Conservation (phyloP, 75 land plant species). For the Pinus taeda region DNA sequence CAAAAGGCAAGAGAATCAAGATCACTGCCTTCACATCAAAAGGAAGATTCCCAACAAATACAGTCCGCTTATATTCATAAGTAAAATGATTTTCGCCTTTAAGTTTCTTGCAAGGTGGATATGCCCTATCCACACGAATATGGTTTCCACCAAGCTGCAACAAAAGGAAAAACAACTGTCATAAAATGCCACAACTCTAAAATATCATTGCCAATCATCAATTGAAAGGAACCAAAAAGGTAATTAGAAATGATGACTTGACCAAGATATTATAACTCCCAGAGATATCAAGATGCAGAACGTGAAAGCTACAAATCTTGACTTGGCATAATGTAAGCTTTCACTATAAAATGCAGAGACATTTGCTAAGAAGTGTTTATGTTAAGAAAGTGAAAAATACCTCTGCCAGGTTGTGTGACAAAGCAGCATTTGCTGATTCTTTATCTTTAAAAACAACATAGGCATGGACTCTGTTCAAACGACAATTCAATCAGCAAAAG, state of each 20-base stretch:
- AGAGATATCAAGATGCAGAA: neutral
- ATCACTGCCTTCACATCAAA: constrained; percentile 87
- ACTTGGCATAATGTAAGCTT: neutral
- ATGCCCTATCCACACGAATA: constrained; percentile 90
- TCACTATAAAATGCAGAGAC: neutral
- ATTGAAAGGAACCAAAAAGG: neutral
- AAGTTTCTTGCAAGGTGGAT: constrained; percentile 75
- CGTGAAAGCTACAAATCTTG: neutral
- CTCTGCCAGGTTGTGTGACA: constrained; percentile 85
- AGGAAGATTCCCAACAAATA: constrained; percentile 98
- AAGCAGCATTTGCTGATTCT: constrained; percentile 70
- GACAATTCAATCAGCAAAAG: no score
- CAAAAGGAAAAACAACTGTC: neutral
- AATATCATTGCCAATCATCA: neutral
- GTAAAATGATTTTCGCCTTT: constrained; percentile 47
- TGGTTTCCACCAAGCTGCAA: constrained; percentile 89
- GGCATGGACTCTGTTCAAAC: constrained; percentile 64
- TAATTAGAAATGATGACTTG: neutral
- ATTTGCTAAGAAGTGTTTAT: neutral
- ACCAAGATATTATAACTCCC: neutral
- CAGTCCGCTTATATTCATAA: constrained; percentile 79
- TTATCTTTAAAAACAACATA: constrained; percentile 87
- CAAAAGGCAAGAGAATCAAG: neutral
- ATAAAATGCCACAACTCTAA: neutral
- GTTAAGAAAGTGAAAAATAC: constrained; percentile 30